phyloP scores from a whole-genome alignment of 768 basidiomycete genomes.

The Dacryopinax primogenitus region DNA sequence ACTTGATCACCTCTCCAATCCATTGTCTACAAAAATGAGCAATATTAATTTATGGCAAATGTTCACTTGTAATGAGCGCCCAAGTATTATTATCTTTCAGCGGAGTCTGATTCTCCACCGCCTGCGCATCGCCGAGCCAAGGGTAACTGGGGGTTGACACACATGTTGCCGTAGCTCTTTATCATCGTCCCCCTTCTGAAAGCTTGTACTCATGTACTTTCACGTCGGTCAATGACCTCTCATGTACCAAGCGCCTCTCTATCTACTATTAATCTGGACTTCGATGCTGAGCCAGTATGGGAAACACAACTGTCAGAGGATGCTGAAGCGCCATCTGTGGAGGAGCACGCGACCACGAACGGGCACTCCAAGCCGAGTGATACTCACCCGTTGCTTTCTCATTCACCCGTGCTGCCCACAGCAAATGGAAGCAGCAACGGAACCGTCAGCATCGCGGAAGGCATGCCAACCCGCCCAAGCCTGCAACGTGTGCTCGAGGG shows the following conservation, averaged over 20 bases:
- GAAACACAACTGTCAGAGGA: neutral
- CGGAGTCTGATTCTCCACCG: too few relatives aligned
- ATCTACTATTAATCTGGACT: neutral
- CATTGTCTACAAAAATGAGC: too few relatives aligned
- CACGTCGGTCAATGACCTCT: constrained; percentile 6
- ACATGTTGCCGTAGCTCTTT: too few relatives aligned
- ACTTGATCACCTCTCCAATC: too few relatives aligned
- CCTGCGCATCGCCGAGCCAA: too few relatives aligned
- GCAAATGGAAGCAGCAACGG: too few relatives aligned
- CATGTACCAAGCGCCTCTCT: neutral
- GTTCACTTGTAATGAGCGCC: too few relatives aligned
- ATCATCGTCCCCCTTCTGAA: too few relatives aligned
- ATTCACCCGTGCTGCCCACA: neutral
- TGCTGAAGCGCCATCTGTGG: neutral
- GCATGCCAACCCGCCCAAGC: constrained; percentile 13
- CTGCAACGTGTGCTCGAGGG: constrained; percentile 11
- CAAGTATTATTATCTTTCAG: too few relatives aligned
- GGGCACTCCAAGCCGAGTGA: neutral
- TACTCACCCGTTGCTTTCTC: neutral
- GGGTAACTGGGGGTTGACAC: too few relatives aligned
- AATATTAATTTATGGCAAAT: too few relatives aligned
- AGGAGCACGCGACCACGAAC: neutral
- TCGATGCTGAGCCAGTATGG: neutral
- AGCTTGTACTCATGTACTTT: neutral
- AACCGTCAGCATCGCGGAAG: neutral